Evolutionary conservation across 345 rosid genomes (phyloP).

Genomic region (Punica granatum): DNA sequence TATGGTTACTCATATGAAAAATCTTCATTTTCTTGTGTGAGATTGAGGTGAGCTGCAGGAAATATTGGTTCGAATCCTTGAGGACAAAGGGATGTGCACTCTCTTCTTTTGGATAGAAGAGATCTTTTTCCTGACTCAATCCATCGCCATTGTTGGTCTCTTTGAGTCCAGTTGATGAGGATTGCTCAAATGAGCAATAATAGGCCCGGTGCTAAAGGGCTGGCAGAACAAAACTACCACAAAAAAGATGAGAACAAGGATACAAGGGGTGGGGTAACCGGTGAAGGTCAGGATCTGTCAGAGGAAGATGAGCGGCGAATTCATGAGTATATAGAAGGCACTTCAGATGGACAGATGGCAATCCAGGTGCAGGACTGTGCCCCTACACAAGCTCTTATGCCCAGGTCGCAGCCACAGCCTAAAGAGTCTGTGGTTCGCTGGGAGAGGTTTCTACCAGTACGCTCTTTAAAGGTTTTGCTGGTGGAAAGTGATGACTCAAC

Average conservation of each 20-base stretch:
- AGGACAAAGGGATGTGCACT: conserved; percentile 22
- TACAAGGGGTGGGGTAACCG: conserved; percentile 24
- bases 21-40: conserved; percentile 9
- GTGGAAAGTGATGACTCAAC: conserved; percentile 81
- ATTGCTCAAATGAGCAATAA: conserved; percentile 21
- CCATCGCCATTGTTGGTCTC: conserved; percentile 17
- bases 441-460: conserved; percentile 70
- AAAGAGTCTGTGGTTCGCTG: conserved; percentile 39
- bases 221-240: conserved; percentile 21
- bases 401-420: conserved; percentile 19
- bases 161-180: conserved; percentile 38
- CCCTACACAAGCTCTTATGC: conserved; percentile 7
- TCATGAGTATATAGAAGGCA: conserved; percentile 23
- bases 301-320: conserved; percentile 36
- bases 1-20: background rate
- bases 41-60: conserved; percentile 9
- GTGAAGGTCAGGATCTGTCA: conserved; percentile 35
- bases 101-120: conserved; percentile 15
- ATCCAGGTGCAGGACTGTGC: conserved; percentile 13
- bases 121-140: conserved; percentile 10
- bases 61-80: conserved; percentile 6
- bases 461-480: conserved; percentile 62
- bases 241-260: conserved; percentile 18
- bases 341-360: conserved; percentile 9
- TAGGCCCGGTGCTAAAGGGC: conserved; percentile 17